Evolutionary conservation across 805 yeast genomes (phyloP).

Genomic region (Tetrapisispora pingtungensis): DNA sequence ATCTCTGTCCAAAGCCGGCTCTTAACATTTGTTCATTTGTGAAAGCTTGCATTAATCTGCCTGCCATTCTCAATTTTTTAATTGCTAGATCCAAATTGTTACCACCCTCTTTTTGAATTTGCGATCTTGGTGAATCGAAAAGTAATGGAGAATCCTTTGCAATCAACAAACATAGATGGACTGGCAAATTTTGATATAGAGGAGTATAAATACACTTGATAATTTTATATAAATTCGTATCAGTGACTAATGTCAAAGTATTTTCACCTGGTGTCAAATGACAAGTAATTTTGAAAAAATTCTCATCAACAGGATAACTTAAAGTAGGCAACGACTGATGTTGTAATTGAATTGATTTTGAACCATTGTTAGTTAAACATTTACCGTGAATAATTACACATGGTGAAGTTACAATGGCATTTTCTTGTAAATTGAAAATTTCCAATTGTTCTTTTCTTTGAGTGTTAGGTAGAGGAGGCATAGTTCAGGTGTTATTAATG

Average conservation of each 20-base stretch:
- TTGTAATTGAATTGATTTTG: conserved; percentile 36
- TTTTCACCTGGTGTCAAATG: conserved; percentile 67
- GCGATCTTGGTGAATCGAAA: conserved; percentile 56
- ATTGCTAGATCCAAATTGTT: conserved; percentile 63
- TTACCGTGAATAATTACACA: conserved; percentile 42
- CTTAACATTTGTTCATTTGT: conserved; percentile 83
- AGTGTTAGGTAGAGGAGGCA: not conserved
- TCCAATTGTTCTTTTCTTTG: conserved; percentile 9
- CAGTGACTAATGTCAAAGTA: conserved; percentile 38
- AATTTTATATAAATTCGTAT: conserved; percentile 29
- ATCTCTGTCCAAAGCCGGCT: conserved; percentile 67
- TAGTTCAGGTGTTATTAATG: not conserved
- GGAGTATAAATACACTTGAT: conserved; percentile 43
- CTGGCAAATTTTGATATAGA: conserved; percentile 53
- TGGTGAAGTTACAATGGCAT: conserved; percentile 37
- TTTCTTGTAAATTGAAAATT: conserved; percentile 28
- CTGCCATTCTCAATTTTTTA: conserved; percentile 67
- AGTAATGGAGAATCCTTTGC: conserved; percentile 64
- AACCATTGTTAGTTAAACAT: conserved; percentile 18
- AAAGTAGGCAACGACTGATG: conserved; percentile 48
- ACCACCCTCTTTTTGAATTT: conserved; percentile 42
- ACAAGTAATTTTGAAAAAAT: conserved; percentile 65
- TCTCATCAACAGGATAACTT: conserved; percentile 55
- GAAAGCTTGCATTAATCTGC: conserved; percentile 80
- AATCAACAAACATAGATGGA: conserved; percentile 69